Conservation (phyloP, 2,329 filamentous ascomycete genomes). For the Cytospora paraplurivora region DNA sequence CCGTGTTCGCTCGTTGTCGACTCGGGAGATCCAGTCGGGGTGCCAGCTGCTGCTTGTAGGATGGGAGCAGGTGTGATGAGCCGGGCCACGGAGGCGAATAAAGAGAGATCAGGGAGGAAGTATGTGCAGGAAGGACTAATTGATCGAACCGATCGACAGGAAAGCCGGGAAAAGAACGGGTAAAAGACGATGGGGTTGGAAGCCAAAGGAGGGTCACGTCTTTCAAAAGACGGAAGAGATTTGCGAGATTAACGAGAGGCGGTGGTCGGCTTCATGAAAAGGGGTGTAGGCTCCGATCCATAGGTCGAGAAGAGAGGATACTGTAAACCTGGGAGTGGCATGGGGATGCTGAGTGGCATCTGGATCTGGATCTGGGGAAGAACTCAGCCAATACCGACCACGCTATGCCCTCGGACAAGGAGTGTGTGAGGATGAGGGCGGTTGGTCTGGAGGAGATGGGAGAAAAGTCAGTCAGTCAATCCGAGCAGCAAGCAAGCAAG, state of each 20-base stretch:
- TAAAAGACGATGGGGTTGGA: slow-evolving; percentile 23
- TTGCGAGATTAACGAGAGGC: slow-evolving; percentile 26
- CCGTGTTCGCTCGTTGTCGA: slow-evolving; percentile 19
- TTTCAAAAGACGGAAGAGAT: slow-evolving; percentile 22
- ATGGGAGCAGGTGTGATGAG: slow-evolving; percentile 3
- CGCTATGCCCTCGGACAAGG: slow-evolving; percentile 17
- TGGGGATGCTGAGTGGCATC: slow-evolving; percentile 22
- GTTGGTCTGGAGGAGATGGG: slow-evolving; percentile 5
- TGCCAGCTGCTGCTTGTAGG: neutral
- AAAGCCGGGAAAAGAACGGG: slow-evolving; percentile 28
- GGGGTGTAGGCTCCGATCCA: slow-evolving; percentile 22
- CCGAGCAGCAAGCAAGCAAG: neutral
- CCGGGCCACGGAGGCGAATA: slow-evolving; percentile 14
- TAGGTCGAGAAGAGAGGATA: slow-evolving; percentile 23
- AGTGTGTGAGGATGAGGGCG: slow-evolving; percentile 10
- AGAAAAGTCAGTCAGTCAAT: neutral
- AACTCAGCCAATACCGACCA: slow-evolving; percentile 20
- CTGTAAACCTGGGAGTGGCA: slow-evolving; percentile 12
- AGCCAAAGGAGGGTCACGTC: slow-evolving; percentile 29
- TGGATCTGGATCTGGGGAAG: neutral
- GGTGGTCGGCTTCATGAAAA: slow-evolving; percentile 22
- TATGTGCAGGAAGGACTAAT: slow-evolving; percentile 21
- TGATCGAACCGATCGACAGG: slow-evolving; percentile 17
- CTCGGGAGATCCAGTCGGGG: neutral
- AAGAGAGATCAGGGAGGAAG: slow-evolving; percentile 15